These are phyloP conservation scores for Dendrocalamus latiflorus DNA, from an alignment of 202 grass and related monocot species.

Conservation along the genomic window DNA sequence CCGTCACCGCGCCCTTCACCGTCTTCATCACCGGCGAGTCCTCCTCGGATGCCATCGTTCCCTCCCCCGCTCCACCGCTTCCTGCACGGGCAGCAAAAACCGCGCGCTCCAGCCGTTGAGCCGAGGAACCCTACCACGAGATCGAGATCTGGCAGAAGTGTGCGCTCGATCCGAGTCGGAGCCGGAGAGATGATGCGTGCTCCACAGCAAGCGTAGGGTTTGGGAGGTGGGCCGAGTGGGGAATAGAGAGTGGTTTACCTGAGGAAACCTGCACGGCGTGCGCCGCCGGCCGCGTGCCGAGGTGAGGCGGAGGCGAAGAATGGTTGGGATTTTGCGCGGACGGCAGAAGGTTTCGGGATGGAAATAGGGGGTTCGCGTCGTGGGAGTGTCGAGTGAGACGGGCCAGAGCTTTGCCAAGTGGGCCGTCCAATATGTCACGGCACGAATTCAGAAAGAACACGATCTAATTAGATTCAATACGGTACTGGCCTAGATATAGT, in stretches of 20 bases:
- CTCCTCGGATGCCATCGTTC: constrained; percentile 42
- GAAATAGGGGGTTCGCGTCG: too few relatives aligned
- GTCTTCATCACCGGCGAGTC: constrained; percentile 60
- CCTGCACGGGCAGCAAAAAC: not conserved
- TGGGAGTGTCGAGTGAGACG: too few relatives aligned
- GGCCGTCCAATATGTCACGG: too few relatives aligned
- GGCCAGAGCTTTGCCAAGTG: too few relatives aligned
- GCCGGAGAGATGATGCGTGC: not conserved
- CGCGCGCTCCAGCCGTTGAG: not conserved
- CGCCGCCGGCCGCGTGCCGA: constrained; percentile 30
- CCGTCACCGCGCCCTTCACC: constrained; percentile 58
- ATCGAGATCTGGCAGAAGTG: constrained; percentile 38
- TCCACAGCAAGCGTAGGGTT: not conserved
- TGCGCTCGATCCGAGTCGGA: not conserved
- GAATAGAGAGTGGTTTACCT: not conserved
- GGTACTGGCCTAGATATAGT: too few relatives aligned
- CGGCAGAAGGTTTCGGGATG: constrained; percentile 3
- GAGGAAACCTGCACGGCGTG: not conserved
- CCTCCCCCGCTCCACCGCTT: not conserved
- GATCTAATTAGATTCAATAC: too few relatives aligned
- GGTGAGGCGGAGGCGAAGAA: constrained; percentile 8
- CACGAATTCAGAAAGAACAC: too few relatives aligned
- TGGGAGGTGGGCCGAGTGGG: not conserved
- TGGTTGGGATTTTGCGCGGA: not conserved
- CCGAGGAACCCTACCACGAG: not conserved